phyloP scores from a whole-genome alignment of 2,329 filamentous ascomycete species.

The Dichotomopilus funicola region DNA sequence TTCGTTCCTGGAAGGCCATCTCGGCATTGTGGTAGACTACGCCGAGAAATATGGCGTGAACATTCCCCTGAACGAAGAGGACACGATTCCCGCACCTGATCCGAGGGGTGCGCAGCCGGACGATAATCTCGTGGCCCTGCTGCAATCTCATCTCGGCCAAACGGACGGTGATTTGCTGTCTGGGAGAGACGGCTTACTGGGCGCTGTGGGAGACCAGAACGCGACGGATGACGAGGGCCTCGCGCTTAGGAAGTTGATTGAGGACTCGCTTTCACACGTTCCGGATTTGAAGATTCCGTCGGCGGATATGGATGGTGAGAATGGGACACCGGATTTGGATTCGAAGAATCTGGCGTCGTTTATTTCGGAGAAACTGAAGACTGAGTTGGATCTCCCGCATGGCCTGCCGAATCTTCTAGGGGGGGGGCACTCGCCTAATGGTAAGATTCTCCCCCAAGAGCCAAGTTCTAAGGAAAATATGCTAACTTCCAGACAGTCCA shows the following conservation, averaged over 20 bases:
- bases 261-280: slow-evolving; percentile 15
- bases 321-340: slow-evolving; percentile 9
- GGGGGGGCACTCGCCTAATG: slow-evolving; percentile 1
- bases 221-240: slow-evolving; percentile 6
- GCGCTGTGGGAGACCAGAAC: no score
- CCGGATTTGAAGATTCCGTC: slow-evolving; percentile 10
- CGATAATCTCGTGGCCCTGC: slow-evolving; percentile 18
- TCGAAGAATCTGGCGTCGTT: slow-evolving; percentile 20
- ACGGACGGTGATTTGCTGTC: neutral
- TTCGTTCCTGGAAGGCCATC: slow-evolving; percentile 28
- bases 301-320: neutral
- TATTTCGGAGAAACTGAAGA: slow-evolving; percentile 20
- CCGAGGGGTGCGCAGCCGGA: neutral
- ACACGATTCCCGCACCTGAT: neutral
- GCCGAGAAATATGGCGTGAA: slow-evolving; percentile 34
- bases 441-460: neutral
- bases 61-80: slow-evolving; percentile 30
- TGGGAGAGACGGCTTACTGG: slow-evolving; percentile 5
- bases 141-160: slow-evolving; percentile 16
- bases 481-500: slow-evolving; percentile 1
- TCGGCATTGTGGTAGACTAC: slow-evolving; percentile 30
- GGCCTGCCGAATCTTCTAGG: slow-evolving; percentile 14
- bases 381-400: slow-evolving; percentile 10
- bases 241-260: slow-evolving; percentile 19
- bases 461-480: neutral